Evolutionary conservation across 139 green algal genomes (phyloP).

Genomic region (Chlorella sp.): DNA sequence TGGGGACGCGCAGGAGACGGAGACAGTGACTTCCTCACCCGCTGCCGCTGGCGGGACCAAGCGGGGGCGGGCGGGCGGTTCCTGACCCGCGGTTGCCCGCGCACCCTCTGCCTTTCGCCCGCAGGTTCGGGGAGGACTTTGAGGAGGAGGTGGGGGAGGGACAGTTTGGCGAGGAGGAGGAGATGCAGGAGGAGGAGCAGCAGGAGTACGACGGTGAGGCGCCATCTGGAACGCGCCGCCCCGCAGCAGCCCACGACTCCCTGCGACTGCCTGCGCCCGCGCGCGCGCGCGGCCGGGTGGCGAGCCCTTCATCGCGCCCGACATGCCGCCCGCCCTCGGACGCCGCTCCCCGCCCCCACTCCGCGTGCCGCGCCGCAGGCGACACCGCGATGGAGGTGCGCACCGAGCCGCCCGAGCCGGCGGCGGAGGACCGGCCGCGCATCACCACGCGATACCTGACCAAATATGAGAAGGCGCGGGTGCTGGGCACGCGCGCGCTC

Average conservation of each 20-base stretch:
- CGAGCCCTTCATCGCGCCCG: too few relatives aligned
- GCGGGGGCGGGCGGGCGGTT: too few relatives aligned
- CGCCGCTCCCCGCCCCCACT: too few relatives aligned
- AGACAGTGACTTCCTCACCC: too few relatives aligned
- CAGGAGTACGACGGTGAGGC: slow-evolving; percentile 8
- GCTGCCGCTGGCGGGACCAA: too few relatives aligned
- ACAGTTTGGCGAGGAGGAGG: slow-evolving; percentile 25
- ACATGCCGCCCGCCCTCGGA: too few relatives aligned
- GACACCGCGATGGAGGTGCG: slow-evolving; percentile 13
- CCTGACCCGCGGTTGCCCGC: neutral
- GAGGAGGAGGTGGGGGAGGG: neutral
- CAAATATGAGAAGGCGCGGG: slow-evolving; percentile 95
- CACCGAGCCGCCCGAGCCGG: neutral
- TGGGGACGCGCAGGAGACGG: too few relatives aligned
- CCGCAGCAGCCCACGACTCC: too few relatives aligned
- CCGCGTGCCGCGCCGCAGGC: neutral
- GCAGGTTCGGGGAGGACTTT: slow-evolving; percentile 1
- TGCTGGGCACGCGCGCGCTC: slow-evolving; percentile 93
- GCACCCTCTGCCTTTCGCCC: neutral
- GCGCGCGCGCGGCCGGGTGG: too few relatives aligned
- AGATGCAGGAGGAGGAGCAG: slow-evolving; percentile 11
- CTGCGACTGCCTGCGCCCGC: too few relatives aligned
- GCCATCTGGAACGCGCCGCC: too few relatives aligned
- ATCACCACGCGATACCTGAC: slow-evolving; percentile 98
- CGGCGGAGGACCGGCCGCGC: slow-evolving; percentile 45